Percentiles rank a stretch among this genome's conserved stretches.
These are phyloP conservation scores for Cicer pinnatifidum DNA, from an alignment of 306 rosid genomes.

Conservation along the genomic window DNA sequence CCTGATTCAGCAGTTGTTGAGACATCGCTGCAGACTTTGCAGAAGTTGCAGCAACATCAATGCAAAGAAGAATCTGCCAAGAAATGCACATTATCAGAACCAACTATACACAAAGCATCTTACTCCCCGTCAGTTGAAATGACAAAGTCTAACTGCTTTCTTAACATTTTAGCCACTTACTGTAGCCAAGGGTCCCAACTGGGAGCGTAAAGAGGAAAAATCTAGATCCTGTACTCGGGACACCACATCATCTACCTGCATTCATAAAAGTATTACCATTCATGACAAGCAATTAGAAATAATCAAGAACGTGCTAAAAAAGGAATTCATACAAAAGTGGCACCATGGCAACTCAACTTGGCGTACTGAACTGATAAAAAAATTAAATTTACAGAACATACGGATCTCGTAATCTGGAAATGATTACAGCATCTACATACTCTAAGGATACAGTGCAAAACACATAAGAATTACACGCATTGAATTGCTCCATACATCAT, in stretches of 20 bases:
- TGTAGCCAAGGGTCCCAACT: slow-evolving; percentile 86
- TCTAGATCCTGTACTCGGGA: slow-evolving; percentile 88
- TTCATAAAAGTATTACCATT: slow-evolving; percentile 26
- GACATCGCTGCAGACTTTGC: slow-evolving; percentile 84
- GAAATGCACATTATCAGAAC: slow-evolving; percentile 51
- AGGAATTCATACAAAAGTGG: slow-evolving; percentile 34
- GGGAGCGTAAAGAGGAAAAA: slow-evolving; percentile 85
- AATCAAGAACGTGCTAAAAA: not conserved
- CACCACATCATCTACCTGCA: slow-evolving; percentile 88
- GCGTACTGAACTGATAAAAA: slow-evolving; percentile 14
- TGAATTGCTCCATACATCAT: slow-evolving; percentile 7
- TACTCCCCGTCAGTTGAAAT: slow-evolving; percentile 21
- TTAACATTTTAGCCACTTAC: slow-evolving; percentile 59
- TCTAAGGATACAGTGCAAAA: slow-evolving; percentile 31
- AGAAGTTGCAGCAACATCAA: slow-evolving; percentile 93
- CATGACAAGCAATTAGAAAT: slow-evolving; percentile 29
- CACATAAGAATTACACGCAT: slow-evolving; percentile 22
- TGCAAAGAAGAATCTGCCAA: slow-evolving; percentile 93
- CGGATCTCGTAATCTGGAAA: slow-evolving; percentile 29
- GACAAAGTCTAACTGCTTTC: slow-evolving; percentile 34
- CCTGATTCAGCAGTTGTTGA: slow-evolving; percentile 89
- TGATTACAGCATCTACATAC: slow-evolving; percentile 35
- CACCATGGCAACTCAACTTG: slow-evolving; percentile 25
- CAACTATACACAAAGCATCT: slow-evolving; percentile 39
- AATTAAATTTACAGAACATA: slow-evolving; percentile 33